Base-by-base conservation (phyloP, 2,329 filamentous ascomycete genomes). In the Colletotrichum australisinense region DNA sequence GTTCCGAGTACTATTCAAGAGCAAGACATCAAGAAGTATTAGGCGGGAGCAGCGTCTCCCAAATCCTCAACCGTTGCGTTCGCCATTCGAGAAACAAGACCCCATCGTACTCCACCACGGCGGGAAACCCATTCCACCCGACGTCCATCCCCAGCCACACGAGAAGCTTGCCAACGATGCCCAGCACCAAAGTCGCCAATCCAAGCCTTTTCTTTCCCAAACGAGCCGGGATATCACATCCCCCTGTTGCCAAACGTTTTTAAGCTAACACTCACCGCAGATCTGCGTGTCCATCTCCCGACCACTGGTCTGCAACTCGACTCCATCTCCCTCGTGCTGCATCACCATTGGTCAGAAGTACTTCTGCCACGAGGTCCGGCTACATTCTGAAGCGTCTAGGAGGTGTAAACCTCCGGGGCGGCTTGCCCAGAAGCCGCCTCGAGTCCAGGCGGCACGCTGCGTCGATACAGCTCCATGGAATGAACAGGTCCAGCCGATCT, bases 221-320 rank as follows among this genome's bases (percentile, higher is more conserved):
- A 26, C 46, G 49, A 56, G 46, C 70, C 60, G 62, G 71, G 28
- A 66, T 52, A 58, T 35, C 32, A 60, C 49, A 28, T 57, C 22
- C 35, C 22, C 57, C 38, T 42, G 42, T 24, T 66, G 49, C 12
- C 22, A 64, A 59, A 60, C 28, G 26, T 24, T 56, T 49, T 57
- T 49, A 49, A 56, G 59, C 46, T 56, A 38, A n/a, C 52, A 55
- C 60, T 73, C 60, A 73, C 60, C 56, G 70, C 67, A 65, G 67
- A 70, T 73, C 67, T 73, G 53, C 67, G 49, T 65, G 71, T 70
- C 60, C 28, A 64, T 65, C 46, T 66, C 67, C 70, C 70, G 46
- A 60, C 28, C 46, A 62, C 19, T 64, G 53, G 26, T 69, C 46
- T n/a, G 66, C 65, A 60, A n/a, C 32, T 63, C n/a, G 52, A 28